Evolutionary conservation across 352 stramenopile species (phyloP), one percentile per base, ranked within the genome.

Genomic region (Lagenidium sp.): DNA sequence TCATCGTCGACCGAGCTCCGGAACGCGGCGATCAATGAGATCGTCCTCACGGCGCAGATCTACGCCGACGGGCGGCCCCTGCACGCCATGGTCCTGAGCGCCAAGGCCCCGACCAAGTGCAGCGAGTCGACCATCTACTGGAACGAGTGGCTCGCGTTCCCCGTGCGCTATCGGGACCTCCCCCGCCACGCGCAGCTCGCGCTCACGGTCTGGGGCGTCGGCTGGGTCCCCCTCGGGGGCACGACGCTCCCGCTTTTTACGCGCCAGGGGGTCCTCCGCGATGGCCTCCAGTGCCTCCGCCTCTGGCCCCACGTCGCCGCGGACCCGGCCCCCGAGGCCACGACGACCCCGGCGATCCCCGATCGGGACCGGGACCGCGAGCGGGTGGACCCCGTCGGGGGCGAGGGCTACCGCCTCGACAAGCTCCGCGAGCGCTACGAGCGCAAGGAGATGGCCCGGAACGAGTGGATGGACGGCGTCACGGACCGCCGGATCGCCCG

Each of bases 401-500:
- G 88, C 34, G 69, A 95, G 42, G 82, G 68, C 25, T 93, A 88
- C 24, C 75, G 79, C 20, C 65, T 94, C 24, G 78, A 92, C 58
- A 94, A 96, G 50, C 72, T 86, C 2, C 70, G 78, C 8, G 85
- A 97, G 48, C 85, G 83, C 54, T 95, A 94, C 58, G 83, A 92
- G 26, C 82, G 83, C 42, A 89, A 89, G 25, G 75, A 94, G 36
- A 89, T 95, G 37, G 51, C 68, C 20, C 68, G 71, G 16, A 88
- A 91, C 52, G 81, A 95, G 50, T 97, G 86, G 88, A 91, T 97
- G 62, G 88, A 97, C 48, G 82, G 76, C 41, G 76, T 94, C 31
- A 94, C 81, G 12, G 77, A 91, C 47, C 75, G 81, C 35, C 78
- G 81, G 37, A 94, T 94, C 49, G 76, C 76, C 22, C 70, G 81